Evolutionary conservation across 2,329 filamentous ascomycete species (phyloP), one percentile per base, ranked within the genome.

Genomic region (Clonostachys sp.): DNA sequence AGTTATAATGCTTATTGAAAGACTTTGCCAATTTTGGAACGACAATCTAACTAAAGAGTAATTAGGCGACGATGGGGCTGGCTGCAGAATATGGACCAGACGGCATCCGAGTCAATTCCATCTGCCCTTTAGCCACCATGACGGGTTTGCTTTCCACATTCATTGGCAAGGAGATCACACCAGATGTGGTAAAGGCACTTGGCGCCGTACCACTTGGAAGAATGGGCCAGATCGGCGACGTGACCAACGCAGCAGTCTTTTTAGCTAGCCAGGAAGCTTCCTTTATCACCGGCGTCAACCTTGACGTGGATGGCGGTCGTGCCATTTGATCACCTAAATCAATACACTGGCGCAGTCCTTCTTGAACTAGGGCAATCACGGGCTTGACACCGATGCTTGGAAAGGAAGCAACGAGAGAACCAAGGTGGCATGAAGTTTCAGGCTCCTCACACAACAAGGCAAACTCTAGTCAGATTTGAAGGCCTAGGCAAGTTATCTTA

Each of bases 31-130:
- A 39, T 13, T 3, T 12, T 39, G 2, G 2, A 39, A n/a, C 4
- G 36, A n/a, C 4, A 5, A 39, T 18, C 14, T 39, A 12, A 18
- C 12, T n/a, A 10, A 13, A n/a, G 7, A n/a, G 7, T 12, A n/a
- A 7, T 39, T 16, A 49, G 48, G 48, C 35, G 12, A 49, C 46
- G 30, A 45, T 46, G 39, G 46, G 46, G 5, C 41, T 50, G 91
- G 35, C 88, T 87, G 8, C 73, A 91, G 75, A 92, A 87, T 39
- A 77, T 87, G 54, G 88, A 91, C 65, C 67, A 91, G 53, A 86
- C 87, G 41, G 88, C 41, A 89, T 81, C 70, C 77, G 88, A 45
- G 91, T 92, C 73, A 92, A 92, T 66, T 77, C 83, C 17, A 73
- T 92, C 44, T 92, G 88, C 66, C 88, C 88, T 4, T 39, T 50